Conservation (phyloP, 805 yeast species). For the Blastobotrys americana region DNA sequence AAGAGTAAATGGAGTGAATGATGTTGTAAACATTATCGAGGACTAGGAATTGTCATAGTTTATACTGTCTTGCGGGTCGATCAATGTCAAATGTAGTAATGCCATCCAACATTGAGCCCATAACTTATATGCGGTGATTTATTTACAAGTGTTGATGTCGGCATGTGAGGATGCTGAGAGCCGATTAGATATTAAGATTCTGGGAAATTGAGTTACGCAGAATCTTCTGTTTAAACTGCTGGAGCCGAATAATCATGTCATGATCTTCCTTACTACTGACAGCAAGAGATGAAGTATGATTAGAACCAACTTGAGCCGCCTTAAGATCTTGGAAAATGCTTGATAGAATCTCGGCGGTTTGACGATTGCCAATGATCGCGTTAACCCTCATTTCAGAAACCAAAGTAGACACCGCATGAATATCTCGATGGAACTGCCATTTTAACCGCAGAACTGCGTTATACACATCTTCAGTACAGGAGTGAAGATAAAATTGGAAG, state of each 20-base stretch:
- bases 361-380: slow-evolving; percentile 33
- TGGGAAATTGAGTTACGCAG: background rate
- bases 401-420: slow-evolving; percentile 30
- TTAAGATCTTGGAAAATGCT: slow-evolving; percentile 18
- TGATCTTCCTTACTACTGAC: background rate
- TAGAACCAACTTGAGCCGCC: background rate
- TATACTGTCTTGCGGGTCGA: no score
- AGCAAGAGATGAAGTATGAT: background rate
- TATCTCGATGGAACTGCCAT: slow-evolving; percentile 37
- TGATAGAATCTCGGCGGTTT: slow-evolving; percentile 28
- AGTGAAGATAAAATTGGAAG: slow-evolving; percentile 32
- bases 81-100: no score
- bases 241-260: background rate
- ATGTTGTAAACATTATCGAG: no score
- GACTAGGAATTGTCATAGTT: no score
- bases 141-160: no score
- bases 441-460: slow-evolving; percentile 31
- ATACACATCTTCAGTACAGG: slow-evolving; percentile 36
- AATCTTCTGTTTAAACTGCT: background rate
- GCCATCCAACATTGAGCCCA: no score
- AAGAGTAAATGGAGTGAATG: no score
- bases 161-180: no score
- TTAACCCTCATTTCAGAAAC: slow-evolving; percentile 38
- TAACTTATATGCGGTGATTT: no score
- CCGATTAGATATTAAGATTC: background rate